phyloP scores from a whole-genome alignment of 768 basidiomycete genomes.

The Mrakia frigida region DNA sequence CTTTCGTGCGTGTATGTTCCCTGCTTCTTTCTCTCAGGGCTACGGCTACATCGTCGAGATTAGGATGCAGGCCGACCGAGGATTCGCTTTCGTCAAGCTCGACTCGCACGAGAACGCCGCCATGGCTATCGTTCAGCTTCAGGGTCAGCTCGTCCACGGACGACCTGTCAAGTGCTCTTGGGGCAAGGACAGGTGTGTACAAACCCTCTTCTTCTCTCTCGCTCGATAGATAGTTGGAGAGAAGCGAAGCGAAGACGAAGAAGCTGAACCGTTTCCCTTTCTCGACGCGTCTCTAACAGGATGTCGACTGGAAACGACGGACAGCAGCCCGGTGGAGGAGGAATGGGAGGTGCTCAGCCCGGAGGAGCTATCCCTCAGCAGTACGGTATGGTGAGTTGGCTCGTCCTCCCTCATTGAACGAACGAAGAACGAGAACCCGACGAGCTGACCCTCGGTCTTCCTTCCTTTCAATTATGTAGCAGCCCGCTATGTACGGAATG shows the following conservation, averaged over 20 bases:
- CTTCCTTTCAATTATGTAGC: neutral
- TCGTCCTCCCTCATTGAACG: neutral
- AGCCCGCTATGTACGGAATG: slow-evolving; percentile 33
- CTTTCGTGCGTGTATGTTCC: neutral
- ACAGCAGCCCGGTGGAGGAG: slow-evolving; percentile 28
- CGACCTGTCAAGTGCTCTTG: slow-evolving; percentile 97
- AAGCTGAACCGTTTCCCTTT: neutral
- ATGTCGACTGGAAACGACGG: slow-evolving; percentile 24
- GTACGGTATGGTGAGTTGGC: slow-evolving; percentile 30
- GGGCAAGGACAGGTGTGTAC: slow-evolving; percentile 77
- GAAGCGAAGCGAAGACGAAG: slow-evolving; percentile 32
- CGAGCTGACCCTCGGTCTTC: neutral
- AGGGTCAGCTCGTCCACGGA: slow-evolving; percentile 95
- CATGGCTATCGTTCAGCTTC: slow-evolving; percentile 93
- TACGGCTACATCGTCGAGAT: slow-evolving; percentile 98
- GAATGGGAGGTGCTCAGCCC: slow-evolving; percentile 30
- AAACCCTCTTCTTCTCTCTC: neutral
- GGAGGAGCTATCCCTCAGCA: slow-evolving; percentile 31
- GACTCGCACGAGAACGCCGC: slow-evolving; percentile 98
- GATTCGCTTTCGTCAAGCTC: slow-evolving; percentile 97
- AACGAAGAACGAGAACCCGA: neutral
- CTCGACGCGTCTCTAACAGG: slow-evolving; percentile 1
- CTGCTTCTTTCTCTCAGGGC: slow-evolving; percentile 54
- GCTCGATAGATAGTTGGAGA: too few relatives aligned
- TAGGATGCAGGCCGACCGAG: slow-evolving; percentile 97